phyloP scores from a whole-genome alignment of 164 flowering plant species.

The Macadamia integrifolia region DNA sequence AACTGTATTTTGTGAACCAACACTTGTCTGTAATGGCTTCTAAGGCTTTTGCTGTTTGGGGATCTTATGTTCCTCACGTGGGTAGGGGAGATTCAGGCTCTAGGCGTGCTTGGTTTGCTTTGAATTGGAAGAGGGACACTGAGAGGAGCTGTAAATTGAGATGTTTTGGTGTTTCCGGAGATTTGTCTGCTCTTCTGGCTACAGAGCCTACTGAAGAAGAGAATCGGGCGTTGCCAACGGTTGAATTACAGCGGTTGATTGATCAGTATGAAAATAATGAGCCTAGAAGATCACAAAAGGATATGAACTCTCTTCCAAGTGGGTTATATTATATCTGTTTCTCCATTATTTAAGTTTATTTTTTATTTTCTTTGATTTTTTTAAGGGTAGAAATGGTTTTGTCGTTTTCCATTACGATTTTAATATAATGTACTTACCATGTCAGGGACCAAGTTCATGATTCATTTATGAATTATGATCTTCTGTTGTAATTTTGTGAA shows the following conservation, averaged over 20 bases:
- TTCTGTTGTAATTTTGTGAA: neutral
- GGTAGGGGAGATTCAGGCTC: constrained; percentile 15
- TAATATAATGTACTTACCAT: no score
- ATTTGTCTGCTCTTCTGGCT: constrained; percentile 6
- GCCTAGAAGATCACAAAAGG: constrained; percentile 18
- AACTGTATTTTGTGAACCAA: neutral
- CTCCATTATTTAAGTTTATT: neutral
- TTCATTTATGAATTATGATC: neutral
- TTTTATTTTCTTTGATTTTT: neutral
- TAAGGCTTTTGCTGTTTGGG: constrained; percentile 15
- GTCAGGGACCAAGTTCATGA: neutral
- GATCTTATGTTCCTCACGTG: constrained; percentile 11
- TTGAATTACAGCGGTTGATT: constrained; percentile 12
- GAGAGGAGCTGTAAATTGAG: constrained; percentile 2
- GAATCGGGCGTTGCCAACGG: constrained; percentile 8
- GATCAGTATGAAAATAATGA: constrained; percentile 14
- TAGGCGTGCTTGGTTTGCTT: constrained; percentile 12
- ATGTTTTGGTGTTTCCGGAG: constrained; percentile 1
- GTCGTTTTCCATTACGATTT: no score
- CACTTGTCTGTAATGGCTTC: constrained; percentile 16
- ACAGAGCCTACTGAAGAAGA: constrained; percentile 16
- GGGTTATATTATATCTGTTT: constrained; percentile 12
- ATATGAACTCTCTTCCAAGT: constrained; percentile 34
- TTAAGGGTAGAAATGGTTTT: neutral
- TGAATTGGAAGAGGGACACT: constrained; percentile 6